These are phyloP conservation scores for Cynanchum wilfordii DNA, from an alignment of 257 asterid species.

Conservation along the genomic window DNA sequence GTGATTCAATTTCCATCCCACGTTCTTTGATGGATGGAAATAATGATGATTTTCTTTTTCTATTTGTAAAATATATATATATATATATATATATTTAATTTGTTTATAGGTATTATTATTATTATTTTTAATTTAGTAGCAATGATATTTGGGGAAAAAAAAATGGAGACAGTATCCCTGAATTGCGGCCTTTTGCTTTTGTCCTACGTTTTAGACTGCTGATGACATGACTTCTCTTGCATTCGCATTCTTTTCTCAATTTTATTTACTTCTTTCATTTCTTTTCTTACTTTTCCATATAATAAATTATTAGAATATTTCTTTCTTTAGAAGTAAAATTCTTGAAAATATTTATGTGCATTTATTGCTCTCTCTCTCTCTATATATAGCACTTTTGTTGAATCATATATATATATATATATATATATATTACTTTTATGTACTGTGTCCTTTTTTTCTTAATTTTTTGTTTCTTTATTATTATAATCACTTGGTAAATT, in stretches of 20 bases:
- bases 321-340: neutral
- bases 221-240: constrained; percentile 4
- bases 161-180: neutral
- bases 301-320: neutral
- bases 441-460: too few relatives aligned
- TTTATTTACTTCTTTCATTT: neutral
- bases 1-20: neutral
- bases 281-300: too few relatives aligned
- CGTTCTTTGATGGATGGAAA: constrained; percentile 2
- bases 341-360: neutral
- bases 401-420: too few relatives aligned
- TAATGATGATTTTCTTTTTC: neutral
- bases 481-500: too few relatives aligned
- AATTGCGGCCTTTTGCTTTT: constrained; percentile 12
- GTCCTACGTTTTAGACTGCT: constrained; percentile 4
- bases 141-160: neutral
- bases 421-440: too few relatives aligned
- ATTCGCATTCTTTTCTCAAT: neutral
- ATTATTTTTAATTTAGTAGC: neutral
- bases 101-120: neutral
- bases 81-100: too few relatives aligned
- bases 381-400: too few relatives aligned
- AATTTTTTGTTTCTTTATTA: too few relatives aligned
- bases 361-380: too few relatives aligned
- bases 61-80: neutral